Conservation (phyloP, 176 grass and related monocot species). For the Eleusine coracana region DNA sequence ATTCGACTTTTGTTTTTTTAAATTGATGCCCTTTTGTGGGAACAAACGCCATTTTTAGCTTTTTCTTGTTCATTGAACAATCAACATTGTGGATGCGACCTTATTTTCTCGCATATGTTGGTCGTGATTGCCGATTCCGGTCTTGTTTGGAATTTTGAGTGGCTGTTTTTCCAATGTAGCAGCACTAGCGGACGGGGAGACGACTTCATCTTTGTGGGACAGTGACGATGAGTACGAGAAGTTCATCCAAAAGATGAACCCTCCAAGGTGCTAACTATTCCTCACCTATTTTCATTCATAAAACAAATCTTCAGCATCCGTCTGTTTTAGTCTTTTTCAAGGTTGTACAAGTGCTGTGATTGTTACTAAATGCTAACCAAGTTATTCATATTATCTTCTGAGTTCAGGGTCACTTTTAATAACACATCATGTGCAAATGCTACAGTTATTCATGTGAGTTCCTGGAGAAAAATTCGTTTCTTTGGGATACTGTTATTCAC, state of each 20-base stretch:
- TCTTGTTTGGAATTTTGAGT: not conserved
- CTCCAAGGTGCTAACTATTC: constrained; percentile 65
- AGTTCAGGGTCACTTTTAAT: constrained; percentile 75
- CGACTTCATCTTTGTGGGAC: constrained; percentile 66
- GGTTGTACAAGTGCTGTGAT: constrained; percentile 10
- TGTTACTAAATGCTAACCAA: not conserved
- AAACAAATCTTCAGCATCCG: not conserved
- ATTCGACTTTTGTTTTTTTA: too few relatives aligned
- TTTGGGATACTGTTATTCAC: not conserved
- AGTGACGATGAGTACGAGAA: constrained; percentile 89
- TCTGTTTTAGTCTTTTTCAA: not conserved
- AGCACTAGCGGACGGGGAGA: constrained; percentile 56
- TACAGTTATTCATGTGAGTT: constrained; percentile 72
- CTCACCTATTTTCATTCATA: not conserved
- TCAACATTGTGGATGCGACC: too few relatives aligned
- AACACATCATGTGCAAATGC: constrained; percentile 73
- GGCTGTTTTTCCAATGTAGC: not conserved
- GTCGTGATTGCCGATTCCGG: not conserved
- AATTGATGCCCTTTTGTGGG: too few relatives aligned
- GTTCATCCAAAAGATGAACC: constrained; percentile 96
- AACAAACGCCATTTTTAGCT: too few relatives aligned
- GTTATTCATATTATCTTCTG: not conserved
- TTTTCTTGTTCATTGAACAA: too few relatives aligned
- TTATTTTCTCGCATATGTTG: not conserved
- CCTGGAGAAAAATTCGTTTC: not conserved